Evolutionary conservation across 2,329 filamentous ascomycete genomes (phyloP).

Genomic region (Fusarium sp.): DNA sequence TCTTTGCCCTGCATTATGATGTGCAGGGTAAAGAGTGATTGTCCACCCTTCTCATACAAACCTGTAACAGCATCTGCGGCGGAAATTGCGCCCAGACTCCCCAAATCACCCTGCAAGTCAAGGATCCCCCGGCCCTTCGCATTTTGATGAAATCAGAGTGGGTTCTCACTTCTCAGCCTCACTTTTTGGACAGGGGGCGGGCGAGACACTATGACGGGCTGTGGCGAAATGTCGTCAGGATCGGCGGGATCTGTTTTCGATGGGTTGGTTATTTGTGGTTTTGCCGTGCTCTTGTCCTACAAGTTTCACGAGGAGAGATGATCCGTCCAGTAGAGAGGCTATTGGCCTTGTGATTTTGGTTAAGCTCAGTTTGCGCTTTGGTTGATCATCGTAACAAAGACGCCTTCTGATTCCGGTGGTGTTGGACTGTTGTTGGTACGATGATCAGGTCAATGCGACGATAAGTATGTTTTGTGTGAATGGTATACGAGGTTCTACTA

Average conservation of each 20-base stretch:
- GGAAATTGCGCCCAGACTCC: conserved; percentile 26
- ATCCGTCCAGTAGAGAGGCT: conserved; percentile 5
- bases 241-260: conserved; percentile 11
- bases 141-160: conserved; percentile 11
- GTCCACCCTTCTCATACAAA: conserved; percentile 28
- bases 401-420: neutral
- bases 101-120: conserved; percentile 16
- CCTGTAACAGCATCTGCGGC: conserved; percentile 42
- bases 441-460: conserved; percentile 11
- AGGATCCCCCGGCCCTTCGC: conserved; percentile 2
- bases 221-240: conserved; percentile 33
- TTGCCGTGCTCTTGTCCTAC: conserved; percentile 14
- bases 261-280: conserved; percentile 14
- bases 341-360: neutral
- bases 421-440: neutral
- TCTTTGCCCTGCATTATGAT: conserved; percentile 17
- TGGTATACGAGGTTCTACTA: neutral
- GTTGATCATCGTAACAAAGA: conserved; percentile 6
- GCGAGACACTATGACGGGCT: conserved; percentile 20
- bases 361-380: neutral
- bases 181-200: conserved; percentile 30
- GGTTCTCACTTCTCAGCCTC: conserved; percentile 26
- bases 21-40: conserved; percentile 9
- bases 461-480: conserved; percentile 10
- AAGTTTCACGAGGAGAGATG: conserved; percentile 5